Conservation (phyloP, 495 filamentous ascomycete species). For the Astrocystis sublimbata region DNA sequence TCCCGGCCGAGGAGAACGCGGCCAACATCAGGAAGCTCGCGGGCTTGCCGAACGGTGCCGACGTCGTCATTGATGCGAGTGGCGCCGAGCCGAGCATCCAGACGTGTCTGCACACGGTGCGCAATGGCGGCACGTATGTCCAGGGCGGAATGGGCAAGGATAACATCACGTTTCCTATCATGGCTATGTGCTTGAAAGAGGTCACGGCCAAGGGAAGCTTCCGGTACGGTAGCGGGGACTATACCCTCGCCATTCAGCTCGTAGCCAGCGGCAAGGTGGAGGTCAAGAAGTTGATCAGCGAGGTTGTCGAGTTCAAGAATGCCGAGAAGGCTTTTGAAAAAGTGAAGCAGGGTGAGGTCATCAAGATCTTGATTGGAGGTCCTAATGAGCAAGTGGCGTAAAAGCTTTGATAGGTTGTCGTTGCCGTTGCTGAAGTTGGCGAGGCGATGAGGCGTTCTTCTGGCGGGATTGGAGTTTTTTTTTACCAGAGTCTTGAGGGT, state of each 20-base stretch:
- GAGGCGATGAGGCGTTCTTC: background rate
- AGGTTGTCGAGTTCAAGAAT: constrained; percentile 67
- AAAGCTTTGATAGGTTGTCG: background rate
- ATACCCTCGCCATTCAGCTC: constrained; percentile 72
- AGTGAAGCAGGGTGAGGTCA: constrained; percentile 73
- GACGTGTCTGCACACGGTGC: constrained; percentile 66
- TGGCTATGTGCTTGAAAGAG: constrained; percentile 78
- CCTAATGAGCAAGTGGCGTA: constrained; percentile 53
- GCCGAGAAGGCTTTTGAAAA: constrained; percentile 78
- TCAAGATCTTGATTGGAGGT: constrained; percentile 82
- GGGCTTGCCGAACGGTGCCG: constrained; percentile 56
- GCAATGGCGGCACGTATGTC: constrained; percentile 75
- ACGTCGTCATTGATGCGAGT: constrained; percentile 80
- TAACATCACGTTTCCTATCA: constrained; percentile 80
- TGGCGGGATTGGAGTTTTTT: background rate
- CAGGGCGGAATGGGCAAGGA: constrained; percentile 82
- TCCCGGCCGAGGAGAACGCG: constrained; percentile 64
- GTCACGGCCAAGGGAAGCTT: constrained; percentile 78
- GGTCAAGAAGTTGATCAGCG: constrained; percentile 70
- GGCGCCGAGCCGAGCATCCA: constrained; percentile 80
- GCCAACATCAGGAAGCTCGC: constrained; percentile 53
- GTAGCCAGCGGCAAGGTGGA: constrained; percentile 63
- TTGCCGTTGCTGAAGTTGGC: background rate
- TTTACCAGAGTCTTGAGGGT: background rate
- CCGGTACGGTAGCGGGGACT: constrained; percentile 81